phyloP scores from a whole-genome alignment of 495 filamentous ascomycete species.

The Jackrogersella multiformis region DNA sequence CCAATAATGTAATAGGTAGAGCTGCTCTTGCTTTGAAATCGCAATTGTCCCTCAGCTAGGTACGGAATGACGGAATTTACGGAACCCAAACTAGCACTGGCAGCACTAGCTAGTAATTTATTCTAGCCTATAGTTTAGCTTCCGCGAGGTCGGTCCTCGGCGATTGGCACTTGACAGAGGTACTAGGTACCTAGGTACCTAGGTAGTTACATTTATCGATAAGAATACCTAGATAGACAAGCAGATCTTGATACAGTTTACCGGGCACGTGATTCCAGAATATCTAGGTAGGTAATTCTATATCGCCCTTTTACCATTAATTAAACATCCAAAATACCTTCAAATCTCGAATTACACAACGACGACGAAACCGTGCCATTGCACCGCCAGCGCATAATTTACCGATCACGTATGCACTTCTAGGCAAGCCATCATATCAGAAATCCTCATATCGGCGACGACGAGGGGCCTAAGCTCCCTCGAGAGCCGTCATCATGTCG shows the following conservation, averaged over 20 bases:
- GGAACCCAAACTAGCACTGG: too few species aligned
- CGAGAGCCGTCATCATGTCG: conserved; percentile 63
- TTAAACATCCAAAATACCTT: not conserved
- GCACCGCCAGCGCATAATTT: not conserved
- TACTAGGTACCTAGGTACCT: too few species aligned
- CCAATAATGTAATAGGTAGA: conserved; percentile 30
- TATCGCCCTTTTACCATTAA: not conserved
- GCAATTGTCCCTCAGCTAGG: conserved; percentile 13
- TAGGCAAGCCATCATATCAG: not conserved
- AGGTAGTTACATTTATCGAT: too few species aligned
- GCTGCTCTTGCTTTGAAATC: conserved; percentile 61
- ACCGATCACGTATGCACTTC: not conserved
- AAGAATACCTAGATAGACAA: not conserved
- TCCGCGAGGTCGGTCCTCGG: conserved; percentile 15
- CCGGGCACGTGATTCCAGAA: conserved; percentile 26
- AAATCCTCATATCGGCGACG: conserved; percentile 7
- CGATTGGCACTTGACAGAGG: conserved; percentile 8
- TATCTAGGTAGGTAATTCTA: conserved; percentile 35
- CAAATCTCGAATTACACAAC: conserved; percentile 25
- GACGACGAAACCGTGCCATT: conserved; percentile 31
- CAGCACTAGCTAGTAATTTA: too few species aligned
- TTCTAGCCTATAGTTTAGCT: too few species aligned
- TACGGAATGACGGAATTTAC: not conserved
- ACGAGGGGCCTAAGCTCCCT: conserved; percentile 43
- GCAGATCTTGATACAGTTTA: not conserved